Evolutionary conservation across 345 rosid species (phyloP).

Genomic region (Kandelia obovata): DNA sequence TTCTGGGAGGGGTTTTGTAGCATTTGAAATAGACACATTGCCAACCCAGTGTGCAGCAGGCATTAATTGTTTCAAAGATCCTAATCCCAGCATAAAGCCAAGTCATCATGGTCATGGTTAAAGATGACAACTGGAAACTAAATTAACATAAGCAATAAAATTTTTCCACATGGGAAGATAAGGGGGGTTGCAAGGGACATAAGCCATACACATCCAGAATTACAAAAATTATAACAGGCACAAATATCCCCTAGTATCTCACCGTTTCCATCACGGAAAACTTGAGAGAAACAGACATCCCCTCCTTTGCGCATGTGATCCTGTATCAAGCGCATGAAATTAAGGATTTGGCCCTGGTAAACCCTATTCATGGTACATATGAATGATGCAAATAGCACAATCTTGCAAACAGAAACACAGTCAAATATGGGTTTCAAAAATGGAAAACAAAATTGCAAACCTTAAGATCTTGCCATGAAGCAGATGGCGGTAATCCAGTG

Average conservation of each 20-base stretch:
- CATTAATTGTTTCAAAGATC: background rate
- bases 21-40: too few species aligned
- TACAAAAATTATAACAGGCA: too few species aligned
- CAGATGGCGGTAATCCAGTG: conserved; percentile 89
- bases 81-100: background rate
- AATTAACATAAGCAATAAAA: background rate
- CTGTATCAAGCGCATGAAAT: conserved; percentile 1
- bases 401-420: too few species aligned
- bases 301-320: conserved; percentile 39
- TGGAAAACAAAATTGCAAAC: conserved; percentile 25
- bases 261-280: conserved; percentile 33
- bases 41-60: background rate
- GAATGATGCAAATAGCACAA: too few species aligned
- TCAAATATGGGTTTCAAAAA: too few species aligned
- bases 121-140: background rate
- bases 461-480: conserved; percentile 99
- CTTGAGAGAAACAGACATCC: conserved; percentile 40
- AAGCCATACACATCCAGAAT: too few species aligned
- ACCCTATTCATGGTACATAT: too few species aligned
- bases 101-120: background rate
- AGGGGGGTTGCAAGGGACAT: too few species aligned
- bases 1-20: too few species aligned
- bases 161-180: too few species aligned
- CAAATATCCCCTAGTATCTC: conserved; percentile 1
- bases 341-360: background rate